Percentiles rank a stretch among this genome's conserved stretches.
Conservation (phyloP, 768 basidiomycete species). For the Tulasnella sp. region DNA sequence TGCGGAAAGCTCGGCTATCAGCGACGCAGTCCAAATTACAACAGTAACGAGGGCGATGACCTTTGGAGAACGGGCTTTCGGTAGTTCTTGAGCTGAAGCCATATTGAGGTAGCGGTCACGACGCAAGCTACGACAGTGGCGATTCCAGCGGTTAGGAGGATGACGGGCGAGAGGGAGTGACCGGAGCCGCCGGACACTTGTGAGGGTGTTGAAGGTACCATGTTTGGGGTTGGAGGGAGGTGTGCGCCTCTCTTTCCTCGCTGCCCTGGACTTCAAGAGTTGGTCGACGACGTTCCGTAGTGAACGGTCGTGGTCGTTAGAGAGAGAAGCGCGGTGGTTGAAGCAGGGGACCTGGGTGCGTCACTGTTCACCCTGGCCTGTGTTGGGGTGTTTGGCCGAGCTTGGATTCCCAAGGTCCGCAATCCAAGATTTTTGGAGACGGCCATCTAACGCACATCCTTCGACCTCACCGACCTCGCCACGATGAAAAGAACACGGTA, state of each 20-base stretch:
- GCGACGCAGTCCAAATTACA: neutral
- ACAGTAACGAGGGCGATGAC: conserved; percentile 40
- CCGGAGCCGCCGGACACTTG: conserved; percentile 47
- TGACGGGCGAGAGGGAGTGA: conserved; percentile 44
- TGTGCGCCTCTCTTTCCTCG: neutral
- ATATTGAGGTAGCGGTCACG: conserved; percentile 70
- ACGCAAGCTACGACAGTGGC: conserved; percentile 65
- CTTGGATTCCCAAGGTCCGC: neutral
- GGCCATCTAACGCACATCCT: neutral
- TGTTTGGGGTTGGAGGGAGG: neutral
- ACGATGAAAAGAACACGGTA: conserved; percentile 20
- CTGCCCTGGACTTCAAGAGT: neutral
- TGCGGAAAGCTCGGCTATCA: conserved; percentile 37
- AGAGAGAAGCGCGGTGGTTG: neutral
- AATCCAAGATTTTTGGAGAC: conserved; percentile 22
- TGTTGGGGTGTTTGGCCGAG: neutral
- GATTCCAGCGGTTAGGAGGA: conserved; percentile 60
- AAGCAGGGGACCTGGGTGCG: neutral
- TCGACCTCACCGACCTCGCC: neutral
- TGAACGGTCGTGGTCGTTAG: neutral
- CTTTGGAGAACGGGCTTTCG: conserved; percentile 75
- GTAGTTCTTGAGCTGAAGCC: conserved; percentile 80
- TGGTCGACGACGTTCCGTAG: neutral
- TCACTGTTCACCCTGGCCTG: conserved; percentile 2
- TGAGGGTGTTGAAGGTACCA: neutral